Percentiles rank a stretch among this genome's conserved stretches.
phyloP scores from a whole-genome alignment of 495 filamentous ascomycete species.

The Ramalina intermedia region DNA sequence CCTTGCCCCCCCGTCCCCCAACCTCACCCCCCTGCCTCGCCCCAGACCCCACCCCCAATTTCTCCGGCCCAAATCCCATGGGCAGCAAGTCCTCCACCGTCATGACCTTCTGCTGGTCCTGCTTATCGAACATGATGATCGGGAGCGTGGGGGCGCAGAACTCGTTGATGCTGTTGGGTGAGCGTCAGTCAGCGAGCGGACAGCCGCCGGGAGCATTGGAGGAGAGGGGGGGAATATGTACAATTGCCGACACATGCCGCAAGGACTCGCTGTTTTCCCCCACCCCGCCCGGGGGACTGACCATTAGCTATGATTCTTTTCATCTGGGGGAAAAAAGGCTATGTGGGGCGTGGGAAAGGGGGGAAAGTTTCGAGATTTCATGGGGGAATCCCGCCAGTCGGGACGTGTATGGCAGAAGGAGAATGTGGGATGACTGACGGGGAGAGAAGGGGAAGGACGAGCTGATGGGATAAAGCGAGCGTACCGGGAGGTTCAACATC shows the following conservation, averaged over 20 bases:
- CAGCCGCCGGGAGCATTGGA: neutral
- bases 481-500: constrained; percentile 60
- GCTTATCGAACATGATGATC: constrained; percentile 82
- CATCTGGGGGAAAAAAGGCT: too few species aligned
- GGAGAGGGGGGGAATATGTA: constrained; percentile 14
- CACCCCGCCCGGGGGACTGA: too few species aligned
- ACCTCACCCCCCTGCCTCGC: neutral
- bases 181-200: neutral
- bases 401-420: too few species aligned
- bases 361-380: too few species aligned
- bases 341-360: too few species aligned
- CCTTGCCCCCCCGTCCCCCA: neutral
- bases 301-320: too few species aligned
- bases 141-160: constrained; percentile 55
- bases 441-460: too few species aligned
- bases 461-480: too few species aligned
- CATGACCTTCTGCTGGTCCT: constrained; percentile 52
- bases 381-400: too few species aligned
- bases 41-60: neutral
- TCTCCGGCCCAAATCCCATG: constrained; percentile 15
- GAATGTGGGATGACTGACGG: constrained; percentile 24
- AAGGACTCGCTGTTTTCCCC: constrained; percentile 18
- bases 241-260: constrained; percentile 41
- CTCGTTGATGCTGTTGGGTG: constrained; percentile 51
- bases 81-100: constrained; percentile 44